Base-by-base conservation (phyloP, 108 stramenopile genomes). In the Skeletonema tropicum region DNA sequence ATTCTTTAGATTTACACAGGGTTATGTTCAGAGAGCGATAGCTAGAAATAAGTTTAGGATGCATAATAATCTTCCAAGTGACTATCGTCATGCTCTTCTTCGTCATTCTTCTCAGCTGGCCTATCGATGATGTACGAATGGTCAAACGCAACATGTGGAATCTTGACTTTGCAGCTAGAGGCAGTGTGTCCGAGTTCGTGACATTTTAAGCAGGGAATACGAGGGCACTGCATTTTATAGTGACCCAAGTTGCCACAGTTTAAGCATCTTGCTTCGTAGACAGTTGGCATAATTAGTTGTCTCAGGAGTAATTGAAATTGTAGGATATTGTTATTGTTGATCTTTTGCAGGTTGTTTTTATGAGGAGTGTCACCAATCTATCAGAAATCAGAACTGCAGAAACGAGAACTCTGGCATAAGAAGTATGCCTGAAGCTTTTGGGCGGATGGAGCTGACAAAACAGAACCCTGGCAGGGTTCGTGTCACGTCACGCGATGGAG, bases 221-320 rank as follows among this genome's bases (percentile, higher is more conserved):
- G 57, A 3, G 69, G 73, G 17, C 73, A 74, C 10, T 69, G 52
- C 30, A 32, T 35, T 70, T 60, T 71, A 60, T 33, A 64, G 15
- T 78, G 70, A 17, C 70, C 77, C 4, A 63, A 42, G 17, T 65
- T 38, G 17, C 77, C 77, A 26, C 70, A 78, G 21, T 66, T 59
- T 19, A 78, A 64, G 45, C 77, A 71, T 48, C 77, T 65, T 25
- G 64, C 64, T 71, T 70, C 76, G 49, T 70, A 66, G 19, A 70
- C 25, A 52, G 76, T 77, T 3, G 76, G 76, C 76, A 77, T 77
- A 26, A 29, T 36, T 70, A 29, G 26, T 29, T 29, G 26, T 29
- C 26, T 29, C 26, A 29, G 26, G 26, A 29, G 26, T 29, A 35
- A 35, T 35, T 35, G 7, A 35, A 7, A 5, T 19, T 35, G 38